A percentile compares a stretch with the other conserved stretches of the same genome.
These are phyloP conservation scores for Aspergillus sclerotiicarbonarius DNA, from an alignment of 495 filamentous ascomycete genomes.

Conservation along the genomic window DNA sequence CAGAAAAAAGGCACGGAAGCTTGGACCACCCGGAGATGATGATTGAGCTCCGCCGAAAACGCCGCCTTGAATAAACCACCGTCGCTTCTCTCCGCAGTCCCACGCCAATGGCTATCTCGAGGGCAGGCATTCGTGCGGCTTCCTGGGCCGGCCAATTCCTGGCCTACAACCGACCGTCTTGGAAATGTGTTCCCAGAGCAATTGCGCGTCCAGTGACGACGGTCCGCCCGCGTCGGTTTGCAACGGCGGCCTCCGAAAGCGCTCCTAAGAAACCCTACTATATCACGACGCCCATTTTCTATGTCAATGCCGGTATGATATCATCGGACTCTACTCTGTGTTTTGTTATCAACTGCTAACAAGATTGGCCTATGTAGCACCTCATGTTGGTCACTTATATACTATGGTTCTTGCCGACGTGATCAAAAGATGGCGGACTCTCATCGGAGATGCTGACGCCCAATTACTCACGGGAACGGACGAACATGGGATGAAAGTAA, in stretches of 20 bases:
- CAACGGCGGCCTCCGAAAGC: conserved; percentile 27
- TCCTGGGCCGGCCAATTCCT: conserved; percentile 32
- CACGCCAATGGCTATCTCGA: conserved; percentile 33
- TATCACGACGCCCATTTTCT: conserved; percentile 96
- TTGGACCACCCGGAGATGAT: conserved; percentile 40
- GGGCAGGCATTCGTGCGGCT: conserved; percentile 31
- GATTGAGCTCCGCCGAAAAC: conserved; percentile 23
- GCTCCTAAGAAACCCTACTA: conserved; percentile 79
- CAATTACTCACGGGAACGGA: conserved; percentile 91
- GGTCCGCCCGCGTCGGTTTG: conserved; percentile 30
- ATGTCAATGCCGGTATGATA: conserved; percentile 86
- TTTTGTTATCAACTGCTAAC: conserved; percentile 16
- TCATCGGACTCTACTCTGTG: background rate
- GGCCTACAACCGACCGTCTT: conserved; percentile 24
- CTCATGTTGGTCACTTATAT: conserved; percentile 94
- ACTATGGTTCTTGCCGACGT: conserved; percentile 89
- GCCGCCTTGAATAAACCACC: conserved; percentile 16
- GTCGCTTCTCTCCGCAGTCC: conserved; percentile 6
- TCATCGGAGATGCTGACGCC: conserved; percentile 63
- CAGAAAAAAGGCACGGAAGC: conserved; percentile 35
- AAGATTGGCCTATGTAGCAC: conserved; percentile 52
- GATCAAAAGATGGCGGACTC: conserved; percentile 86
- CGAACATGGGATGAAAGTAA: conserved; percentile 91
- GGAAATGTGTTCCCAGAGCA: conserved; percentile 34
- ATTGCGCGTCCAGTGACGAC: conserved; percentile 14